Evolutionary conservation across 495 filamentous ascomycete species (phyloP).

Genomic region (Lentithecium fluviatile): DNA sequence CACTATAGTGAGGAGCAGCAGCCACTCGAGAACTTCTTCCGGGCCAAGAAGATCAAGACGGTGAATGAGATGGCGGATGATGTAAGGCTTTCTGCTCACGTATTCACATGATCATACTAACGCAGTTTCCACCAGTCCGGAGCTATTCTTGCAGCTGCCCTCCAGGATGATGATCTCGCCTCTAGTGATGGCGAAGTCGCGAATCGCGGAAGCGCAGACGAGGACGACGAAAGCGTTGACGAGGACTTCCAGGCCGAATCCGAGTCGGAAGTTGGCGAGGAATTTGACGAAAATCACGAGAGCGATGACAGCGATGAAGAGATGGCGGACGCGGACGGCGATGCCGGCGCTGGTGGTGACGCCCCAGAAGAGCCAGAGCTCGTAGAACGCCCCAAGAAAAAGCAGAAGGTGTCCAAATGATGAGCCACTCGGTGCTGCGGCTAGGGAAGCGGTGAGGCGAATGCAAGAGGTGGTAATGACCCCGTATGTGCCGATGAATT

Average conservation of each 20-base stretch:
- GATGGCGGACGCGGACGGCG: constrained; percentile 58
- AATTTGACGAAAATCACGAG: constrained; percentile 88
- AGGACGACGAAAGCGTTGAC: constrained; percentile 90
- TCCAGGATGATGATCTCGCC: constrained; percentile 72
- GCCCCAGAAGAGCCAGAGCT: constrained; percentile 41
- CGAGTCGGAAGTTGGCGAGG: constrained; percentile 94
- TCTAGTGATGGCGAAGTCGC: constrained; percentile 80
- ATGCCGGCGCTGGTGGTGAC: constrained; percentile 39
- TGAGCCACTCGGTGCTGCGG: neutral
- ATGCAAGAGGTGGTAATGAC: constrained; percentile 10
- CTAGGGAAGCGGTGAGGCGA: neutral
- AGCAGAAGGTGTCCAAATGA: constrained; percentile 53
- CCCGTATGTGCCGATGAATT: neutral
- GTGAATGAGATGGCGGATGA: constrained; percentile 92
- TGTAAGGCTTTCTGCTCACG: constrained; percentile 41
- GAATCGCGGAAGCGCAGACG: constrained; percentile 88
- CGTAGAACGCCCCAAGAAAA: constrained; percentile 67
- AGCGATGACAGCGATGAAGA: constrained; percentile 72
- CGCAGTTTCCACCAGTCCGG: constrained; percentile 45
- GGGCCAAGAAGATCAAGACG: constrained; percentile 84
- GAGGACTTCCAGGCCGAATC: constrained; percentile 92
- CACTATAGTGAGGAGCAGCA: constrained; percentile 78
- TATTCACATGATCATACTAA: constrained; percentile 19
- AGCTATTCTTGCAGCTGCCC: constrained; percentile 73
- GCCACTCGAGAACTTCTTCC: constrained; percentile 93